Percentiles rank a stretch among this genome's conserved stretches.
These are phyloP conservation scores for Cryptococcus depauperatus DNA, from an alignment of 1,284 basidiomycete genomes.

Conservation along the genomic window DNA sequence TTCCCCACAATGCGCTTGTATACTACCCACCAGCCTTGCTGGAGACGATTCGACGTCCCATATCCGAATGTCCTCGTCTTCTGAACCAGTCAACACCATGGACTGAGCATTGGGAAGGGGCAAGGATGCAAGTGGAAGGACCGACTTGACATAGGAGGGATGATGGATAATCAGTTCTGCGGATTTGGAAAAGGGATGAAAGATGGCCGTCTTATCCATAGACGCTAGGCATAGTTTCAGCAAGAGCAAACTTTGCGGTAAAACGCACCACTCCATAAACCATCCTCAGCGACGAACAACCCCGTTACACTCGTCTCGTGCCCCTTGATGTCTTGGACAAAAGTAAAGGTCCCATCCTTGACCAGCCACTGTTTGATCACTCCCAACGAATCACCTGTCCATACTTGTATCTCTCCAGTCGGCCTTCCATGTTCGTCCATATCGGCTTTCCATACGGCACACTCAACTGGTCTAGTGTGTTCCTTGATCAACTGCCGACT, in stretches of 20 bases:
- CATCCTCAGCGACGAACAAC: constrained; percentile 55
- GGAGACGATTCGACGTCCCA: constrained; percentile 48
- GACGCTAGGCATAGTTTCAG: constrained; percentile 55
- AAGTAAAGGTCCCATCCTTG: constrained; percentile 31
- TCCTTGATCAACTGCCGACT: constrained; percentile 40
- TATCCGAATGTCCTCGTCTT: constrained; percentile 69
- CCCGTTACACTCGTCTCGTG: constrained; percentile 53
- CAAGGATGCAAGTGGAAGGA: constrained; percentile 58
- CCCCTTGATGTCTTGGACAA: constrained; percentile 23
- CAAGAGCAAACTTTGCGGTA: not conserved
- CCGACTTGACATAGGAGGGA: constrained; percentile 58
- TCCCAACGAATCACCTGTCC: constrained; percentile 80
- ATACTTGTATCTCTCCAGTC: constrained; percentile 50
- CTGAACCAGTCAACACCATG: constrained; percentile 62
- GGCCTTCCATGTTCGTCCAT: constrained; percentile 35
- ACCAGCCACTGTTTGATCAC: constrained; percentile 52
- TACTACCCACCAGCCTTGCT: constrained; percentile 48
- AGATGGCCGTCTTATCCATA: constrained; percentile 70
- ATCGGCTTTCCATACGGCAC: constrained; percentile 18
- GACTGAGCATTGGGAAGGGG: constrained; percentile 55
- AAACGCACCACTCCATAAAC: constrained; percentile 72
- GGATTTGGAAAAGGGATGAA: constrained; percentile 47
- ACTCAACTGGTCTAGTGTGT: constrained; percentile 32
- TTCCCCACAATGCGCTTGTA: constrained; percentile 82
- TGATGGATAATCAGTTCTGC: constrained; percentile 53